phyloP scores from a whole-genome alignment of 345 rosid species.

The Citropsis articulata region DNA sequence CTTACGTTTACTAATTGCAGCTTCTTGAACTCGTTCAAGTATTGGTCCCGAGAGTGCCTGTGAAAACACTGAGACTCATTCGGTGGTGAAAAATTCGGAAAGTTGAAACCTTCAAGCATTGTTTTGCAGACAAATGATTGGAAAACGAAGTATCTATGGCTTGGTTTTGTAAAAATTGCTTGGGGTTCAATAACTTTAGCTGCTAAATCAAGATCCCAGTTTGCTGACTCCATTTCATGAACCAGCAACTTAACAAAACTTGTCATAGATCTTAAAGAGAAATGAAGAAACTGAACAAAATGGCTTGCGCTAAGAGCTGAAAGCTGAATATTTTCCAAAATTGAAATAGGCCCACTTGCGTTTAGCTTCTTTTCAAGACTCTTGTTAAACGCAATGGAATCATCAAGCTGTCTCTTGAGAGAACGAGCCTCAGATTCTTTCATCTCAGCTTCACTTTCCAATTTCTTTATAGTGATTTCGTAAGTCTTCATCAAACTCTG shows the following conservation, averaged over 20 bases:
- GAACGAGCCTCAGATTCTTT: constrained; percentile 41
- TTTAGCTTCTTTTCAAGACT: constrained; percentile 62
- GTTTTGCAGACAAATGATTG: constrained; percentile 72
- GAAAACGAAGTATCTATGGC: constrained; percentile 57
- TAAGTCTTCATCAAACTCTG: constrained; percentile 88
- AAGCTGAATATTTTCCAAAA: constrained; percentile 48
- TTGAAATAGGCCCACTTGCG: constrained; percentile 56
- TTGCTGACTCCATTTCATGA: constrained; percentile 75
- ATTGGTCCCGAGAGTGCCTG: constrained; percentile 7
- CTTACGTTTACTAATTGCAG: constrained; percentile 45
- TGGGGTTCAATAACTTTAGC: constrained; percentile 54
- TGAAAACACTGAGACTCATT: constrained; percentile 32
- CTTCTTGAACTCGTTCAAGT: constrained; percentile 35
- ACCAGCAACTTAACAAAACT: constrained; percentile 65
- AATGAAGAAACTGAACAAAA: constrained; percentile 57
- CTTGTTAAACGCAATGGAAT: constrained; percentile 36
- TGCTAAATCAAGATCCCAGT: constrained; percentile 84
- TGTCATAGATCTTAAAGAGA: constrained; percentile 50
- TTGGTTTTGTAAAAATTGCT: constrained; percentile 34
- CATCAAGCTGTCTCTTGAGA: constrained; percentile 38
- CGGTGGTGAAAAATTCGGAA: constrained; percentile 34
- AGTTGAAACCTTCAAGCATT: constrained; percentile 64
- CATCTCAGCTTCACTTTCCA: constrained; percentile 45
- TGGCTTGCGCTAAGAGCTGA: constrained; percentile 40
- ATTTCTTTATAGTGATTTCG: constrained; percentile 72